Conservation (phyloP, 768 basidiomycete species). For the Asterophora lycoperdoides region DNA sequence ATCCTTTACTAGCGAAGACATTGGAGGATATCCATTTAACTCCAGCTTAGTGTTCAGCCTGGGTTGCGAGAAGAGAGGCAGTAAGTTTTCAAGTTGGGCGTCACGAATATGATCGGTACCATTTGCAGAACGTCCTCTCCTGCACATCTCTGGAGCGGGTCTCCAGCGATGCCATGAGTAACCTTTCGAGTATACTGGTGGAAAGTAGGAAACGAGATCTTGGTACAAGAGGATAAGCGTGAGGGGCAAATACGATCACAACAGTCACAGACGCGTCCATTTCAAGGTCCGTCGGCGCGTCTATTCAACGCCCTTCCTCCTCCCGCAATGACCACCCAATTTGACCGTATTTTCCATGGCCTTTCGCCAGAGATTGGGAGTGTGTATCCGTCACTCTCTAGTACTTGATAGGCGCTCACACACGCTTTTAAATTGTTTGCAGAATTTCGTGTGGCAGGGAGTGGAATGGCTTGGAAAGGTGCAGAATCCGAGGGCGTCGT, state of each 20-base stretch:
- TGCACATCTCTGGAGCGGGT: slow-evolving; percentile 61
- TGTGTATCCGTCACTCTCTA: slow-evolving; percentile 40
- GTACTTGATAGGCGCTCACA: slow-evolving; percentile 6
- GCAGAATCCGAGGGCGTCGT: slow-evolving; percentile 59
- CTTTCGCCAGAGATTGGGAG: slow-evolving; percentile 73
- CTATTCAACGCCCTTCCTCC: slow-evolving; percentile 11
- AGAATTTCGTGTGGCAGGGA: slow-evolving; percentile 86
- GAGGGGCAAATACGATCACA: slow-evolving; percentile 13
- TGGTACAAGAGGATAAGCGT: slow-evolving; percentile 3
- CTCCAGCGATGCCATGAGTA: slow-evolving; percentile 56
- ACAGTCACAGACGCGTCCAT: slow-evolving; percentile 28
- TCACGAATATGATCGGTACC: slow-evolving; percentile 38
- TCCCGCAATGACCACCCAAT: slow-evolving; percentile 66
- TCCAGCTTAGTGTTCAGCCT: slow-evolving; percentile 98
- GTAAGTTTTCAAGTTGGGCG: slow-evolving; percentile 5
- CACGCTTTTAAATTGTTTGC: slow-evolving; percentile 9
- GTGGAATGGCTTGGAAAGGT: slow-evolving; percentile 94
- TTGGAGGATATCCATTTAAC: slow-evolving; percentile 74
- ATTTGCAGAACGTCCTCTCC: slow-evolving; percentile 88
- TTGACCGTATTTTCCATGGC: slow-evolving; percentile 81
- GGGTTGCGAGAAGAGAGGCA: slow-evolving; percentile 5
- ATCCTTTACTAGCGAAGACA: slow-evolving; percentile 86
- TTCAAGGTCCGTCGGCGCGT: slow-evolving; percentile 46
- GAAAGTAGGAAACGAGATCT: slow-evolving; percentile 8
- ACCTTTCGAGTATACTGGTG: slow-evolving; percentile 3